A percentile compares a stretch with the other conserved stretches of the same genome.
Conservation (phyloP, 306 rosid genomes). For the Cicer chorassanicum region DNA sequence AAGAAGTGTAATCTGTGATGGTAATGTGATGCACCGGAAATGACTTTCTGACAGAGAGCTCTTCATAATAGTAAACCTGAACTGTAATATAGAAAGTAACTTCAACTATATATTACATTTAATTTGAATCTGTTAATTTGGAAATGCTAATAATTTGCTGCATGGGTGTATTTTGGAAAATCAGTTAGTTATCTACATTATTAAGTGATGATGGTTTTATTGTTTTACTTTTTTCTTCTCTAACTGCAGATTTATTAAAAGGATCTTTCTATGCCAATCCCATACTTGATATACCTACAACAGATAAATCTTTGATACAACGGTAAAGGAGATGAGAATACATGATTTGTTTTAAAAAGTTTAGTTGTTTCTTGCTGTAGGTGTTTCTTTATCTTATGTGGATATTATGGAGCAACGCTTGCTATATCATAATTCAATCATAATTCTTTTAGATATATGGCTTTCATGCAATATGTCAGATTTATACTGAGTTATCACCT, state of each 20-base stretch:
- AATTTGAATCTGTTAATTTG: constrained; percentile 22
- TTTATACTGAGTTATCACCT: constrained; percentile 16
- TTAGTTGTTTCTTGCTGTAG: constrained; percentile 36
- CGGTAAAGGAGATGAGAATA: constrained; percentile 52
- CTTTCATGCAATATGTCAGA: constrained; percentile 6
- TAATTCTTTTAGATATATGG: constrained; percentile 6
- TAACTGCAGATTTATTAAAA: constrained; percentile 74
- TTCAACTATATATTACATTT: neutral
- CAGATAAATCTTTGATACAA: constrained; percentile 70
- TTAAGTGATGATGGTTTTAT: constrained; percentile 16
- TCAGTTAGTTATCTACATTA: constrained; percentile 28
- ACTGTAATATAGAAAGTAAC: constrained; percentile 2
- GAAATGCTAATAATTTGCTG: constrained; percentile 15
- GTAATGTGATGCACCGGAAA: neutral
- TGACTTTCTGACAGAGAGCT: constrained; percentile 13
- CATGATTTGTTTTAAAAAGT: constrained; percentile 5
- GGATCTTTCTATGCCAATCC: constrained; percentile 98
- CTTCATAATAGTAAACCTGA: constrained; percentile 31
- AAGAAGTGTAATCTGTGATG: neutral
- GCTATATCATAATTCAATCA: constrained; percentile 29
- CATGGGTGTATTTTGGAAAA: constrained; percentile 31
- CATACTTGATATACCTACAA: constrained; percentile 78
- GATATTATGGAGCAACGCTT: constrained; percentile 25
- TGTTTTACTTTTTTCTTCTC: constrained; percentile 19
- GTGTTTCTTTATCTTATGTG: constrained; percentile 18